Evolutionary conservation across 352 stramenopile genomes (phyloP).

Genomic region (Globisporangium ultimum): DNA sequence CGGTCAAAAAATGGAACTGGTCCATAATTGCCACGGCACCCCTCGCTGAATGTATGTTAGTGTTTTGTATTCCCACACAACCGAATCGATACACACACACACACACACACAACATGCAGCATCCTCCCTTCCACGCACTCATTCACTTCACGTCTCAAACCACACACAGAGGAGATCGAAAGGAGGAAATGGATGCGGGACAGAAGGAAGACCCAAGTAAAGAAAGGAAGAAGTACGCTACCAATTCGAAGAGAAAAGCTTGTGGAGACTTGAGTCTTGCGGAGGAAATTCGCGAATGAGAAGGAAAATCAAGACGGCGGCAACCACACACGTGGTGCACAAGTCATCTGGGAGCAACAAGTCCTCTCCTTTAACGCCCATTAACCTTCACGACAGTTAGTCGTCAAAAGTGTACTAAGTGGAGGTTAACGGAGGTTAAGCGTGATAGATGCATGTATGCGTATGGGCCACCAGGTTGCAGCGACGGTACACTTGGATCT

Average conservation of each 20-base stretch:
- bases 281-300: constrained; percentile 14
- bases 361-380: neutral
- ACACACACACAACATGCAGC: constrained; percentile 9
- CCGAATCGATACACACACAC: constrained; percentile 1
- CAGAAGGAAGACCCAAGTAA: neutral
- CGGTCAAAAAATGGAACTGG: constrained; percentile 43
- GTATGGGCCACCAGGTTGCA: neutral
- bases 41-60: constrained; percentile 52
- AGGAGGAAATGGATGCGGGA: neutral
- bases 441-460: neutral
- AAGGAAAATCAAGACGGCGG: neutral
- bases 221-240: constrained; percentile 9
- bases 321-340: neutral
- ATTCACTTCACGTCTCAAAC: neutral
- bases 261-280: constrained; percentile 15
- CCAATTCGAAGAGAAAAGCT: constrained; percentile 10
- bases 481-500: neutral
- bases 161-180: neutral
- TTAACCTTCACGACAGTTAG: constrained; percentile 1
- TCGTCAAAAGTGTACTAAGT: neutral
- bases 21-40: constrained; percentile 45
- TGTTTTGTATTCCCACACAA: constrained; percentile 7
- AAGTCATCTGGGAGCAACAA: neutral
- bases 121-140: neutral
- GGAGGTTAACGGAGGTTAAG: neutral